Conservation (phyloP, 306 rosid genomes). For the Begonia peltatifolia region DNA sequence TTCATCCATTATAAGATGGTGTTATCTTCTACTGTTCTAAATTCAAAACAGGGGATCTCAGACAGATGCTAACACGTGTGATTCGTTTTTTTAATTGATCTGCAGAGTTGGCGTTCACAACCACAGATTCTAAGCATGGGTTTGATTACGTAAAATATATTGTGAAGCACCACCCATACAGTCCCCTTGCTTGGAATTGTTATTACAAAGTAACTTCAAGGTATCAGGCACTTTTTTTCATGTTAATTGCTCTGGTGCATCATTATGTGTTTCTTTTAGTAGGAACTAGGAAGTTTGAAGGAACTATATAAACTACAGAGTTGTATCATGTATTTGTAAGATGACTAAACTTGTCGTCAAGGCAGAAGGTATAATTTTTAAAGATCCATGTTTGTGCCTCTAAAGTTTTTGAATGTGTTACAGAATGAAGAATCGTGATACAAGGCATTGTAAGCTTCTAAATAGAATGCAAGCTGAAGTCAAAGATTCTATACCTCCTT, state of each 20-base stretch:
- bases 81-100: no score
- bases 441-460: conserved; percentile 58
- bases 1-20: not conserved
- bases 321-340: no score
- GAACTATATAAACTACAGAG: no score
- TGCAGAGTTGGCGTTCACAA: conserved; percentile 78
- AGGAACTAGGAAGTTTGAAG: no score
- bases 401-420: not conserved
- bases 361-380: no score
- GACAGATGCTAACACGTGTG: no score
- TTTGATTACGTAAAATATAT: conserved; percentile 70
- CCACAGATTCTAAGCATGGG: conserved; percentile 72
- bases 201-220: conserved; percentile 84
- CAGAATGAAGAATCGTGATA: conserved; percentile 68
- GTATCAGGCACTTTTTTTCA: conserved; percentile 14
- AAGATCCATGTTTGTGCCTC: no score
- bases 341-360: no score
- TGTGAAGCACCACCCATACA: conserved; percentile 70
- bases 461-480: conserved; percentile 46
- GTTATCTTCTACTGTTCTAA: not conserved
- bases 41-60: no score
- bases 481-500: conserved; percentile 66
- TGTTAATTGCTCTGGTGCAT: not conserved
- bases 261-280: no score
- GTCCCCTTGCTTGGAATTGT: conserved; percentile 89